Evolutionary conservation across 768 basidiomycete genomes (phyloP).

Genomic region (Phylloporus arenicola): DNA sequence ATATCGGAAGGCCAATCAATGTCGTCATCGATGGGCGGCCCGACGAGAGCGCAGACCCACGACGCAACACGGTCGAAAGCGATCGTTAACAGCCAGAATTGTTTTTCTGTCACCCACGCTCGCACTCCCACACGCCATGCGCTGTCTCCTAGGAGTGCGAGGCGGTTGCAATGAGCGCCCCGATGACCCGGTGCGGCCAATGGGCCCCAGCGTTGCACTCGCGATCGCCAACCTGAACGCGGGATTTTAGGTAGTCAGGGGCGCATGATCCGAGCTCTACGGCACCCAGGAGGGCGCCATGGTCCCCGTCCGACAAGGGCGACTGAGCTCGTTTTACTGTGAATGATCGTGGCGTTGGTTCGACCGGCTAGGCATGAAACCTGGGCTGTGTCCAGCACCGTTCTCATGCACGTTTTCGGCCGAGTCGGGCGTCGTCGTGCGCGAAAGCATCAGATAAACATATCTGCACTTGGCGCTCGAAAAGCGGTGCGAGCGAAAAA

Average conservation of each 20-base stretch:
- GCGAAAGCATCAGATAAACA: conserved; percentile 11
- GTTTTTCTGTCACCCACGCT: not conserved
- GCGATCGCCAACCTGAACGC: not conserved
- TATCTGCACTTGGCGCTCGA: not conserved
- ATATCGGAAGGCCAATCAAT: not conserved
- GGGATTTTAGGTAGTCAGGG: conserved; percentile 1
- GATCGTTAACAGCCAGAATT: not conserved
- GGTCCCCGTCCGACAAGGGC: not conserved
- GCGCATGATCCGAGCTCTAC: not conserved
- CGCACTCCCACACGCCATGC: not conserved
- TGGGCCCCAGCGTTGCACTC: not conserved
- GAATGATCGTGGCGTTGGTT: not conserved
- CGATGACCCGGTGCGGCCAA: not conserved
- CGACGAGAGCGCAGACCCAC: not conserved
- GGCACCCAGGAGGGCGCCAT: not conserved
- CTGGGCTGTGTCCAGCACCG: not conserved
- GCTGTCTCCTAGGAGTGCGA: not conserved
- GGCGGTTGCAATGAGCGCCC: too few relatives aligned
- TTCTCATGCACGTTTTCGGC: not conserved
- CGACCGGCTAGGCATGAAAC: not conserved
- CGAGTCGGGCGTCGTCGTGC: not conserved
- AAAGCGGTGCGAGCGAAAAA: conserved; percentile 1
- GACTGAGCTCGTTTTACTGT: not conserved
- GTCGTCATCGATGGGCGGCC: not conserved
- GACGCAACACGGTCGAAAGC: not conserved